A percentile compares a stretch with the other conserved stretches of the same genome.
Evolutionary conservation across 2,329 filamentous ascomycete species (phyloP).

Genomic region (Escovopsis sp.): DNA sequence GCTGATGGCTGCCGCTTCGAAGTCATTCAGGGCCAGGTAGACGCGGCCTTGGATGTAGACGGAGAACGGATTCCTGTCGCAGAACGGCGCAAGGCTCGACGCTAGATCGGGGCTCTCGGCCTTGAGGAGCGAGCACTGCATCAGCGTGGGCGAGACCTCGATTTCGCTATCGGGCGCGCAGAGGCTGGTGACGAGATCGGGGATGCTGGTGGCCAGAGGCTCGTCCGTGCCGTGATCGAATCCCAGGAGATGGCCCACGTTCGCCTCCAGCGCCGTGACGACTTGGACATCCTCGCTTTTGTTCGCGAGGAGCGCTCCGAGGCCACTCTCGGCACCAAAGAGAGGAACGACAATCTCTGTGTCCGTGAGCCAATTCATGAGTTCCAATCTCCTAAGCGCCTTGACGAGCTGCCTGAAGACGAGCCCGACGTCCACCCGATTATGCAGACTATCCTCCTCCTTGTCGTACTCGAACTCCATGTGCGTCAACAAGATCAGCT

Average conservation of each 20-base stretch:
- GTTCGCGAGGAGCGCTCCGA: constrained; percentile 20
- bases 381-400: constrained; percentile 58
- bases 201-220: constrained; percentile 44
- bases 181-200: constrained; percentile 50
- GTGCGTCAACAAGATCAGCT: constrained; percentile 71
- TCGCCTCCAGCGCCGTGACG: constrained; percentile 44
- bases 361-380: constrained; percentile 54
- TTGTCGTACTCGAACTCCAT: constrained; percentile 72
- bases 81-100: constrained; percentile 40
- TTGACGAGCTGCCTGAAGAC: constrained; percentile 56
- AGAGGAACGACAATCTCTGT: constrained; percentile 40
- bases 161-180: constrained; percentile 52
- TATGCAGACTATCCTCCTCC: constrained; percentile 49
- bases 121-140: constrained; percentile 48
- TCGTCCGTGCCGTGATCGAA: constrained; percentile 36
- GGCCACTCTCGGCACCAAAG: constrained; percentile 21
- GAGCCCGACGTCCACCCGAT: constrained; percentile 47
- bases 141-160: constrained; percentile 43
- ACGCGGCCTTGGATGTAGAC: constrained; percentile 79
- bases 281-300: constrained; percentile 32
- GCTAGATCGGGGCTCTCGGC: constrained; percentile 45
- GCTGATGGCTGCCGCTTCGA: constrained; percentile 53
- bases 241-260: constrained; percentile 48
- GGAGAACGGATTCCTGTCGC: constrained; percentile 44
- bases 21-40: constrained; percentile 58